phyloP scores from a whole-genome alignment of 176 grass and related monocot genomes.

The Cenchrus americanus region DNA sequence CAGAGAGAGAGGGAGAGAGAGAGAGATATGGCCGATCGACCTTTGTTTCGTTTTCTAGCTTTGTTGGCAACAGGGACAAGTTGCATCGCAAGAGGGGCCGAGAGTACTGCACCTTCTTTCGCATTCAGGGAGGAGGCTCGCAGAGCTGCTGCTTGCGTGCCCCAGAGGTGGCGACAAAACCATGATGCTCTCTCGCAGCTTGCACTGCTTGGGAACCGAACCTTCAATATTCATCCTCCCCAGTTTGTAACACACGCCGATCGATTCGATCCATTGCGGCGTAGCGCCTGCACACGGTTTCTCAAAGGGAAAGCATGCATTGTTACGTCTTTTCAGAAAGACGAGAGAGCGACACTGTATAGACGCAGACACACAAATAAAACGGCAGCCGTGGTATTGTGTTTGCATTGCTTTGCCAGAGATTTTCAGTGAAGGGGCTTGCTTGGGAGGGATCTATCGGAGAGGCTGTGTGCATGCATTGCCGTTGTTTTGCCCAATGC shows the following conservation, averaged over 20 bases:
- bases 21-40: not conserved
- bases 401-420: not conserved
- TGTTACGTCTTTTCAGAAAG: not conserved
- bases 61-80: slow-evolving; percentile 22
- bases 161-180: too few species aligned
- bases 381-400: not conserved
- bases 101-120: not conserved
- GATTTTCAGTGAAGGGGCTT: not conserved
- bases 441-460: not conserved
- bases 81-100: slow-evolving; percentile 20
- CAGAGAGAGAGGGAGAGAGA: too few species aligned
- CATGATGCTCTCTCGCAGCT: too few species aligned
- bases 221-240: not conserved
- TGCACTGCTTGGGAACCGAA: not conserved
- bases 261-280: not conserved
- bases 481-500: not conserved
- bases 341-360: too few species aligned
- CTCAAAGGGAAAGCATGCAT: not conserved
- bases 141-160: not conserved
- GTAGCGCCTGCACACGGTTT: not conserved
- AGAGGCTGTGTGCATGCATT: not conserved
- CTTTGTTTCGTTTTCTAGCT: not conserved
- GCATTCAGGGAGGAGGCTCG: not conserved
- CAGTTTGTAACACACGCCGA: not conserved
- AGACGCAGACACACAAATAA: not conserved